Percentiles rank a stretch among this genome's conserved stretches.
These are phyloP conservation scores for Ceratocystis colombiana DNA, from an alignment of 2,329 filamentous ascomycete species.

Conservation along the genomic window DNA sequence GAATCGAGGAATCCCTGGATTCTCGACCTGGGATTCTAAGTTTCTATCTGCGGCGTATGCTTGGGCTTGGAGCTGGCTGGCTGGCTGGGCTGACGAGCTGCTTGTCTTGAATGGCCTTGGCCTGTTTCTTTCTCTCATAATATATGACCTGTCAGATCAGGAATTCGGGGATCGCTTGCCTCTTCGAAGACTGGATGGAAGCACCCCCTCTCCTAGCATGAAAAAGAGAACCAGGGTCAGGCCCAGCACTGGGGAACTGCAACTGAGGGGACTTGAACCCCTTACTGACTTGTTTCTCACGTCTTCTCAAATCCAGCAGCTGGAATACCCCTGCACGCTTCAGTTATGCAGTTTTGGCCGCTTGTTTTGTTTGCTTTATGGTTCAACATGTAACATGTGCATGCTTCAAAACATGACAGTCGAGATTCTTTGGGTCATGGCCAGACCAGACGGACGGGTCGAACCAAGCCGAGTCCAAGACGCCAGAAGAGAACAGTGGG, in stretches of 20 bases:
- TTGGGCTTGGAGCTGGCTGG: no score
- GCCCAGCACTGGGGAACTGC: no score
- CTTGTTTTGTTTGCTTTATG: not conserved
- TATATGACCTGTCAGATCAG: not conserved
- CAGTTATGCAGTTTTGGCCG: not conserved
- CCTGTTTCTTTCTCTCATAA: no score
- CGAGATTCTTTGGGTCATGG: not conserved
- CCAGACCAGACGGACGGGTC: conserved; percentile 2
- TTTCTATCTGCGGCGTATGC: no score
- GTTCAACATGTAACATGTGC: not conserved
- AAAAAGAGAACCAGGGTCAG: no score
- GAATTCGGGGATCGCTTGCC: no score
- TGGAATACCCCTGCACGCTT: not conserved
- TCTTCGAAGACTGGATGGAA: no score
- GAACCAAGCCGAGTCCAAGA: not conserved
- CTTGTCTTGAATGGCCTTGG: no score
- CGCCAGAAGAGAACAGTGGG: not conserved
- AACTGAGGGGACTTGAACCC: not conserved
- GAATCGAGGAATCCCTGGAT: not conserved
- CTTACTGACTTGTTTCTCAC: no score
- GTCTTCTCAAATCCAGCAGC: no score
- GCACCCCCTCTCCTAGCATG: no score
- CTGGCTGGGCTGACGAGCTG: no score
- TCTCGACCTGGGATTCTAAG: not conserved
- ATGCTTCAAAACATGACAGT: conserved; percentile 5